These are phyloP conservation scores for Quercus variabilis DNA, from an alignment of 306 rosid genomes.

Conservation along the genomic window DNA sequence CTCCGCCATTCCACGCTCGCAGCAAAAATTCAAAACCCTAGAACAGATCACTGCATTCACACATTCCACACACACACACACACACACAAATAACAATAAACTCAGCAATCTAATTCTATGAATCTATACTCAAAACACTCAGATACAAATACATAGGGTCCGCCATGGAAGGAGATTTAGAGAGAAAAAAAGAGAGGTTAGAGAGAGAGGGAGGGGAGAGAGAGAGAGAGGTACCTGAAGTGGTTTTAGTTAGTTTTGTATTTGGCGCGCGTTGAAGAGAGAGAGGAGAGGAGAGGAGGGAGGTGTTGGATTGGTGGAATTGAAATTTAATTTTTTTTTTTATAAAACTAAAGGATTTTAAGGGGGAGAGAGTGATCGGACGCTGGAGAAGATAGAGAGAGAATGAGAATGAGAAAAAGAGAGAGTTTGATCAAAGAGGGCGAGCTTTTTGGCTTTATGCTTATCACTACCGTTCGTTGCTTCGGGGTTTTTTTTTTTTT, in stretches of 20 bases:
- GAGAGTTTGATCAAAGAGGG: not conserved
- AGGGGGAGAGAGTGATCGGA: slow-evolving; percentile 26
- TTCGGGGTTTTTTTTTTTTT: not conserved
- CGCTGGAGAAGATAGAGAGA: slow-evolving; percentile 39
- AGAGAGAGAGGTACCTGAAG: not conserved
- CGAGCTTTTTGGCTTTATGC: slow-evolving; percentile 20
- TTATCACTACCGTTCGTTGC: slow-evolving; percentile 34
- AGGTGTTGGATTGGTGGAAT: slow-evolving; percentile 14
- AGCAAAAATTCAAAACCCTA: slow-evolving; percentile 20
- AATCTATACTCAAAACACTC: not conserved
- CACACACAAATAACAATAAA: not conserved
- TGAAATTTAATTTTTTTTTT: not conserved
- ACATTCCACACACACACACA: not conserved
- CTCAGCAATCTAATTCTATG: not conserved
- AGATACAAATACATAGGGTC: not conserved
- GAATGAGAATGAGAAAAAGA: slow-evolving; percentile 2
- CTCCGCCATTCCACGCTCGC: slow-evolving; percentile 51
- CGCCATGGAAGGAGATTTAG: slow-evolving; percentile 2
- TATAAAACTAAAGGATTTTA: too few species aligned
- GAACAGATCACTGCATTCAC: slow-evolving; percentile 13
- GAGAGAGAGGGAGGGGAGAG: not conserved
- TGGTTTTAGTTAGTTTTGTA: slow-evolving; percentile 31
- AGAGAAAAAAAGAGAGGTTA: not conserved
- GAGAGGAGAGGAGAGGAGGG: slow-evolving; percentile 1
- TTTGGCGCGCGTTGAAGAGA: slow-evolving; percentile 36